These are phyloP conservation scores for Colletotrichum filicis DNA, from an alignment of 2,329 filamentous ascomycete species.

Conservation along the genomic window DNA sequence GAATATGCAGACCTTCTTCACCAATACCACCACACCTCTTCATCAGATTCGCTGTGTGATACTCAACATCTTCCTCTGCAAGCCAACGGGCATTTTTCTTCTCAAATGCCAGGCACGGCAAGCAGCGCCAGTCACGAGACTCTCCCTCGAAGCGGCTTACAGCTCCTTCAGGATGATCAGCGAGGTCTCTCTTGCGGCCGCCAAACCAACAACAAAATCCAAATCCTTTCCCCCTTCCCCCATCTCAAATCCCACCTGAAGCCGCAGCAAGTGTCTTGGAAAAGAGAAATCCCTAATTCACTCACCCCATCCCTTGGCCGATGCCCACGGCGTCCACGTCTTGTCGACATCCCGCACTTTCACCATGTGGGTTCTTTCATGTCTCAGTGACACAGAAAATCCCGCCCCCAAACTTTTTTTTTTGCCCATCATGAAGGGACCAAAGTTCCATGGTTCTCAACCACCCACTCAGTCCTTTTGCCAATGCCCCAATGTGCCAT, in stretches of 20 bases:
- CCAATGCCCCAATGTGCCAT: background rate
- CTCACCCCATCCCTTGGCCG: background rate
- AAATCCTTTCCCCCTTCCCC: background rate
- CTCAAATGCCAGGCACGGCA: too few relatives aligned
- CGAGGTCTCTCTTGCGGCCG: background rate
- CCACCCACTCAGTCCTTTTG: too few relatives aligned
- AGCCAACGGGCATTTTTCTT: background rate
- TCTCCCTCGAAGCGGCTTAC: background rate
- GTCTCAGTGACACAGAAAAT: background rate
- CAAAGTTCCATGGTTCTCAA: background rate
- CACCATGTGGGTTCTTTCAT: background rate
- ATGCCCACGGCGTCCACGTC: background rate
- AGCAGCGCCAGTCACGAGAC: background rate
- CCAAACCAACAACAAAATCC: background rate
- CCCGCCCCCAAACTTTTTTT: background rate
- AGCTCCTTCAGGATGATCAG: background rate
- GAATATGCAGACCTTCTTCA: slow-evolving; percentile 13
- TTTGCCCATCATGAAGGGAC: background rate
- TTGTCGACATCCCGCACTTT: background rate
- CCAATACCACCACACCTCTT: slow-evolving; percentile 6
- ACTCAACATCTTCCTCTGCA: background rate
- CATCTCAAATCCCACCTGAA: background rate
- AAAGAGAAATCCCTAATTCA: background rate
- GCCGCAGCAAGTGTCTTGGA: background rate
- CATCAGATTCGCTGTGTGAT: background rate